A percentile compares a stretch with the other conserved stretches of the same genome.
Conservation (phyloP, 2,329 filamentous ascomycete species). For the Neocatenulostroma microsporum region DNA sequence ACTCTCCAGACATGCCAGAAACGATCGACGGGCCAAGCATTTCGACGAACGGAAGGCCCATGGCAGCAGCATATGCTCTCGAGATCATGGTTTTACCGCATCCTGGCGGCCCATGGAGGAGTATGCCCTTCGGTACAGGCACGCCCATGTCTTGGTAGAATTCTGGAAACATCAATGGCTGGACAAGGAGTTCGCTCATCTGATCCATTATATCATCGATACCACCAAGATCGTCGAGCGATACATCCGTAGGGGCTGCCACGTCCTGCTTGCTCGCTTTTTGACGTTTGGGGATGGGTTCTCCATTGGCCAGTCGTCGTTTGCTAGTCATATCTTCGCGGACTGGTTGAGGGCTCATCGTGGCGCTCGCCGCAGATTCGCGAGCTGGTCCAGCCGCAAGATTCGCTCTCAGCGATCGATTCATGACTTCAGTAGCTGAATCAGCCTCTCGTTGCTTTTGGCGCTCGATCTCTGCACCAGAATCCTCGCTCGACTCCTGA, state of each 20-base stretch:
- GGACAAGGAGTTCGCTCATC: slow-evolving; percentile 61
- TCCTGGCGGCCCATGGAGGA: slow-evolving; percentile 75
- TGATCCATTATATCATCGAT: slow-evolving; percentile 64
- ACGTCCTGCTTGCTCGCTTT: slow-evolving; percentile 47
- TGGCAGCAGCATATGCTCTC: slow-evolving; percentile 66
- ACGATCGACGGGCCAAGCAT: slow-evolving; percentile 77
- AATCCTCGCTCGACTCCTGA: slow-evolving; percentile 47
- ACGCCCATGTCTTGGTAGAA: slow-evolving; percentile 59
- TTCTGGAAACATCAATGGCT: slow-evolving; percentile 62
- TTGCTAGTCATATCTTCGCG: no score
- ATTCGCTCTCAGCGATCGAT: slow-evolving; percentile 43
- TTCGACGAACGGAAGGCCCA: slow-evolving; percentile 70
- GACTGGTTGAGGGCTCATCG: slow-evolving; percentile 25
- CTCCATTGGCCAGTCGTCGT: slow-evolving; percentile 52
- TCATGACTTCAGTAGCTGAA: slow-evolving; percentile 47
- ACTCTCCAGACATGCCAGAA: slow-evolving; percentile 81
- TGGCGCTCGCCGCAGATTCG: no score
- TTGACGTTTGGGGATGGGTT: slow-evolving; percentile 58
- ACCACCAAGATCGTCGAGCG: slow-evolving; percentile 65
- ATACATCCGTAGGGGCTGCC: slow-evolving; percentile 56
- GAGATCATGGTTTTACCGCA: slow-evolving; percentile 83
- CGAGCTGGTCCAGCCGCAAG: no score
- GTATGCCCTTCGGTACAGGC: slow-evolving; percentile 63
- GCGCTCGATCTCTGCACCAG: slow-evolving; percentile 45
- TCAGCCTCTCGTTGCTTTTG: slow-evolving; percentile 16